Evolutionary conservation across 257 asterid genomes (phyloP).

Genomic region (Striga asiatica): DNA sequence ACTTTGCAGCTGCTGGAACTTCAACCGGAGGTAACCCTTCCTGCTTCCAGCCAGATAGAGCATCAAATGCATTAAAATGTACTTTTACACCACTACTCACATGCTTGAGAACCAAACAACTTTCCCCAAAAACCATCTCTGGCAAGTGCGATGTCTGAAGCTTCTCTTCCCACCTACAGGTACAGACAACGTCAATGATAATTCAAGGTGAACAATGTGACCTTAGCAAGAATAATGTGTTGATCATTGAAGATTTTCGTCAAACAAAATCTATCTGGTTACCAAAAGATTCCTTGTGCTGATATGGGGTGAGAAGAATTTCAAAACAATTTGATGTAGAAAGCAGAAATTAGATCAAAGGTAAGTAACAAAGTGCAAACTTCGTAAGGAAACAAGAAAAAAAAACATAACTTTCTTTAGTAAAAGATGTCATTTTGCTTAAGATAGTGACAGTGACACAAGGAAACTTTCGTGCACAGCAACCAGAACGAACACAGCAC

Average conservation of each 20-base stretch:
- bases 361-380: too few species aligned
- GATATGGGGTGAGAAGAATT: too few species aligned
- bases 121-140: conserved; percentile 96
- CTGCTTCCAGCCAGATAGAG: conserved; percentile 84
- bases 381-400: too few species aligned
- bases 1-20: conserved; percentile 94
- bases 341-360: too few species aligned
- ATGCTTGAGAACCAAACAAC: conserved; percentile 64
- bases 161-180: conserved; percentile 89
- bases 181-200: conserved; percentile 1
- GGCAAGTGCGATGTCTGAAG: conserved; percentile 84
- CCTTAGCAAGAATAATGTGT: background rate
- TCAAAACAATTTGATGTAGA: too few species aligned
- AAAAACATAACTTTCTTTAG: background rate
- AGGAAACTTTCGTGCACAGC: background rate
- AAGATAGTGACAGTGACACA: conserved; percentile 7
- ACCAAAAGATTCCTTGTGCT: too few species aligned
- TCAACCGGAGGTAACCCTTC: conserved; percentile 93
- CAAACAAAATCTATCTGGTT: background rate
- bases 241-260: background rate
- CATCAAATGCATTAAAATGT: conserved; percentile 83
- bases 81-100: conserved; percentile 50
- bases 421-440: background rate
- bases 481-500: background rate
- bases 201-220: background rate